These are phyloP conservation scores for Priceomyces castillae DNA, from an alignment of 805 yeast species.

Conservation along the genomic window DNA sequence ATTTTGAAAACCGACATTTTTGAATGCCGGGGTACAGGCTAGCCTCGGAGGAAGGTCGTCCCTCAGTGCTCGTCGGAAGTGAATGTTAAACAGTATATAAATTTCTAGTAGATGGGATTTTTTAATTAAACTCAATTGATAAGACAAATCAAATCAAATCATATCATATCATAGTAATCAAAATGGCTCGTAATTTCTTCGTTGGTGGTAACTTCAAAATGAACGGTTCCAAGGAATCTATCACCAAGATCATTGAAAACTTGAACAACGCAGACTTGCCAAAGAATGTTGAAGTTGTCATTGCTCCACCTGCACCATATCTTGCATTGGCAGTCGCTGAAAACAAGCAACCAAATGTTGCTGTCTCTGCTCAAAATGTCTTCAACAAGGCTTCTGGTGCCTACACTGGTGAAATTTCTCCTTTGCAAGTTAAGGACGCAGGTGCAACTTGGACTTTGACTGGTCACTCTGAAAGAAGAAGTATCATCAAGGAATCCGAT, in stretches of 20 bases:
- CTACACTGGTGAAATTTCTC: slow-evolving; percentile 95
- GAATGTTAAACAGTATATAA: not conserved
- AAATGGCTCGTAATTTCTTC: slow-evolving; percentile 84
- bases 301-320: slow-evolving; percentile 96
- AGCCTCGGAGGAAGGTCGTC: slow-evolving; percentile 12
- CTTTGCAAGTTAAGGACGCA: slow-evolving; percentile 82
- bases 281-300: slow-evolving; percentile 82
- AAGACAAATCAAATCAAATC: not conserved
- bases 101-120: not conserved
- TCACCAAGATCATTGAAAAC: slow-evolving; percentile 77
- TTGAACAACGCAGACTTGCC: slow-evolving; percentile 79
- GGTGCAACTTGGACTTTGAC: slow-evolving; percentile 93
- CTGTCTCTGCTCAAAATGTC: slow-evolving; percentile 88
- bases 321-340: slow-evolving; percentile 67
- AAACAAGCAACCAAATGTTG: slow-evolving; percentile 69
- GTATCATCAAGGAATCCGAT: slow-evolving; percentile 85
- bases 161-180: slow-evolving; percentile 8
- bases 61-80: slow-evolving; percentile 1
- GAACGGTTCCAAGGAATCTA: slow-evolving; percentile 90
- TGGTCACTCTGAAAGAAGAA: slow-evolving; percentile 99
- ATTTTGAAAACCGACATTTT: not conserved
- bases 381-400: slow-evolving; percentile 91
- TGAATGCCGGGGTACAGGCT: not conserved
- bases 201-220: slow-evolving; percentile 99
- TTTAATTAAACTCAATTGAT: not conserved